Base-by-base conservation (phyloP, 208 protist genomes). In the Strigomonas oncopelti region DNA sequence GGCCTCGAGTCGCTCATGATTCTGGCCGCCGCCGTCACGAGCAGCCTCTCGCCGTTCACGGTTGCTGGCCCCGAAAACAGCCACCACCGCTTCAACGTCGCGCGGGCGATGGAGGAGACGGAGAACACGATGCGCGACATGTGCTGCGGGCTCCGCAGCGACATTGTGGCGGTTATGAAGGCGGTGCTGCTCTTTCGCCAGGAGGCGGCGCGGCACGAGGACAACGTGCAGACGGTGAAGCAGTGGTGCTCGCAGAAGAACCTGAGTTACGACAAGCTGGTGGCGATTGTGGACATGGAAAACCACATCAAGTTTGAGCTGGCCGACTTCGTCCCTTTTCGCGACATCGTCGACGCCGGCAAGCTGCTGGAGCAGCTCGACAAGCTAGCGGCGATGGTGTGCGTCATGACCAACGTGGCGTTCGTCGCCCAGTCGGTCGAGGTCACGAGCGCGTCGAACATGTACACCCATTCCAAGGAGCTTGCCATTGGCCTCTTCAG, bases 221-320 rank as follows among this genome's bases (percentile, higher is more conserved):
- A 79, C 31, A 70, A 81, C 34, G 70, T 61, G 31, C 74, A 90
- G 71, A 74, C 73, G 42, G 42, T 81, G 54, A 85, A 78, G 55
- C 87, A 74, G 71, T 83, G 82, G 85, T 75, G 79, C 64, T 31
- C 76, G 63, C 62, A 84, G 68, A 83, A 92, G 52, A 69, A 82
- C 69, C 69, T 90, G 51, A 93, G 80, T 68, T 82, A 76, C 45
- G 76, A 79, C 28, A 84, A 87, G 59, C 80, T 90, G 9, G 61
- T 71, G n/a, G 82, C 81, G 36, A 89, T 90, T 60, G 69, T 88
- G 0, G 71, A 86, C 65, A 67, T 90, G 16, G 78, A 86, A 64
- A 67, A 65, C 24, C 87, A 93, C 74, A 89, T 89, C 52, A 90
- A 85, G 72, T 85, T 78, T 29, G 84, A 93, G 69, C 78, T 90